These are phyloP conservation scores for Boletus rubroflammeus DNA, from an alignment of 768 basidiomycete genomes.

Conservation along the genomic window DNA sequence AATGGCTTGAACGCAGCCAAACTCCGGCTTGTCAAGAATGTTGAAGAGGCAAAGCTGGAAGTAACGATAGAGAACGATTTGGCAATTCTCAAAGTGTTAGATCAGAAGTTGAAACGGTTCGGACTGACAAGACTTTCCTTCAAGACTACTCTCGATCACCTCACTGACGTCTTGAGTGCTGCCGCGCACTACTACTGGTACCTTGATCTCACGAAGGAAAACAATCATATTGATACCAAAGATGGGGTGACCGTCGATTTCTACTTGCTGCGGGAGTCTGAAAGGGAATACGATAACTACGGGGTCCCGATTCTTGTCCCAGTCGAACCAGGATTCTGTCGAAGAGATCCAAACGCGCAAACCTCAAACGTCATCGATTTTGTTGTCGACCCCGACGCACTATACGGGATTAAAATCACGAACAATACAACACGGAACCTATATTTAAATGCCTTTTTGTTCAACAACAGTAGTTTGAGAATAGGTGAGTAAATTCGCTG, in stretches of 20 bases:
- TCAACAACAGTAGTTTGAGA: conserved; percentile 38
- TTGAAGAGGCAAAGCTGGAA: conserved; percentile 1
- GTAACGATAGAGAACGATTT: not conserved
- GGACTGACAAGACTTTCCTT: conserved; percentile 1
- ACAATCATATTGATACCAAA: not conserved
- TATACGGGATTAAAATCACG: conserved; percentile 25
- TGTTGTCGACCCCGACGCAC: conserved; percentile 19
- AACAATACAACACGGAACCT: conserved; percentile 15
- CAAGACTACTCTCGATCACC: not conserved
- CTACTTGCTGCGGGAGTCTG: not conserved
- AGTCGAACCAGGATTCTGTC: not conserved
- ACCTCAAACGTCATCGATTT: conserved; percentile 15
- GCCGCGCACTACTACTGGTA: conserved; percentile 24
- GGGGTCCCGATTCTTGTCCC: not conserved
- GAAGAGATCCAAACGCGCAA: not conserved
- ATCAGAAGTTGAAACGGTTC: not conserved
- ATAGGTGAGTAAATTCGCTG: conserved; percentile 26
- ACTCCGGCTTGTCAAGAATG: not conserved
- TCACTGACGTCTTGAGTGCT: conserved; percentile 1
- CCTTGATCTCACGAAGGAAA: conserved; percentile 11
- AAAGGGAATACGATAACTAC: not conserved
- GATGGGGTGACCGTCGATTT: conserved; percentile 12
- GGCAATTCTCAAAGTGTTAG: not conserved
- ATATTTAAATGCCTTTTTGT: conserved; percentile 41
- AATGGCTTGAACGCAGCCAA: not conserved